phyloP scores from a whole-genome alignment of 345 rosid genomes.

The Hevea brasiliensis region DNA sequence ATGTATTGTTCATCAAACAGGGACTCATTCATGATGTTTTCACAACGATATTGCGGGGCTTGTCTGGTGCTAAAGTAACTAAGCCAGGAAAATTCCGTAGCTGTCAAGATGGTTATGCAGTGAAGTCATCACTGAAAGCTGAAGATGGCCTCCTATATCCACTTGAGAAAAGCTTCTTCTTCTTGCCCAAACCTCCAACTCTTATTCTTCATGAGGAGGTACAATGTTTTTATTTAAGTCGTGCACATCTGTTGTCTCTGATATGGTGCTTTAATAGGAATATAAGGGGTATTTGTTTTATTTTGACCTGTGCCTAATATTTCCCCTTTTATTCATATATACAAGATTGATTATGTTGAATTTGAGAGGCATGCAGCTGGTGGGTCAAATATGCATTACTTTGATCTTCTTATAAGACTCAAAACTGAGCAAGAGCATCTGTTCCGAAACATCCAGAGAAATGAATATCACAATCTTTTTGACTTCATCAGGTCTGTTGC shows the following conservation, averaged over 20 bases:
- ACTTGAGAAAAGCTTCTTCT: slow-evolving; percentile 96
- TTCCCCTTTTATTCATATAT: not conserved
- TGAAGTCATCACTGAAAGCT: slow-evolving; percentile 94
- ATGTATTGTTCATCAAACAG: slow-evolving; percentile 32
- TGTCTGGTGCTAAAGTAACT: slow-evolving; percentile 94
- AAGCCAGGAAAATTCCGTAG: slow-evolving; percentile 98
- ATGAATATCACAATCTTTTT: slow-evolving; percentile 87
- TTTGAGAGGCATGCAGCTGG: slow-evolving; percentile 99
- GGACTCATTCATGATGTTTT: slow-evolving; percentile 95
- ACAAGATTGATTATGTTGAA: slow-evolving; percentile 89
- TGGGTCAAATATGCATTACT: slow-evolving; percentile 98
- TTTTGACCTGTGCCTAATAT: slow-evolving; percentile 1
- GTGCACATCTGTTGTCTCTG: not conserved
- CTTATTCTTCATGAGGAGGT: slow-evolving; percentile 99
- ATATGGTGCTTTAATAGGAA: not conserved
- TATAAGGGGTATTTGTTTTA: not conserved
- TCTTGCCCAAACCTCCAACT: slow-evolving; percentile 96
- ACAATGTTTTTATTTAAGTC: not conserved
- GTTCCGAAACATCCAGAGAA: slow-evolving; percentile 93
- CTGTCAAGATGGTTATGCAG: slow-evolving; percentile 96
- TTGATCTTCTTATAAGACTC: slow-evolving; percentile 86
- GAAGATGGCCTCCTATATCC: slow-evolving; percentile 97
- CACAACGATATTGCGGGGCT: slow-evolving; percentile 80
- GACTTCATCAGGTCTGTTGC: slow-evolving; percentile 71
- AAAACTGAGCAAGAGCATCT: slow-evolving; percentile 97